phyloP scores from a whole-genome alignment of 768 basidiomycete species.

The Collybia sp. region DNA sequence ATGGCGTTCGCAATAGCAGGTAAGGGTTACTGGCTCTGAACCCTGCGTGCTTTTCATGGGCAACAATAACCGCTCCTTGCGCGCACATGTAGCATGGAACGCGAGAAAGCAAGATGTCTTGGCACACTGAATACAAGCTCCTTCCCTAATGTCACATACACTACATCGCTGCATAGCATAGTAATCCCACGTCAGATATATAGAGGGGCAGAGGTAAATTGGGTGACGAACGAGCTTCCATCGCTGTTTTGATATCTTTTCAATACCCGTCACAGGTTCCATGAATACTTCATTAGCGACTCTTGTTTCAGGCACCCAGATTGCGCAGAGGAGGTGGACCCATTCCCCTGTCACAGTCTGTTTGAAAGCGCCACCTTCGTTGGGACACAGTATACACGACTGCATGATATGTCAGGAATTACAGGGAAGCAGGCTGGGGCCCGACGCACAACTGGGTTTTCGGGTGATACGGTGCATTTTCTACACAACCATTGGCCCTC shows the following conservation, averaged over 20 bases:
- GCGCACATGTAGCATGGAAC: constrained; percentile 92
- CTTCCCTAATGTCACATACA: constrained; percentile 44
- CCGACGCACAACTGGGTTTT: constrained; percentile 82
- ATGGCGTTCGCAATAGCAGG: constrained; percentile 87
- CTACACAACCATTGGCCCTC: constrained; percentile 99
- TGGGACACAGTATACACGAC: constrained; percentile 95
- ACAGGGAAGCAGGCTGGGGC: background rate
- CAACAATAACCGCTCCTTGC: constrained; percentile 78
- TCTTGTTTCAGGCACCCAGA: constrained; percentile 94
- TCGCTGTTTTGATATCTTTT: constrained; percentile 81
- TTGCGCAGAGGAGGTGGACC: constrained; percentile 95
- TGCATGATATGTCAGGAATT: constrained; percentile 20
- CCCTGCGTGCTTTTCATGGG: constrained; percentile 85
- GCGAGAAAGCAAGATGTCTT: constrained; percentile 88
- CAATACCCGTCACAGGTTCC: constrained; percentile 93
- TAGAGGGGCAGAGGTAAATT: background rate
- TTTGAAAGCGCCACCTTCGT: constrained; percentile 97
- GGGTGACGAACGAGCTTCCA: constrained; percentile 81
- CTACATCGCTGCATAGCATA: constrained; percentile 36
- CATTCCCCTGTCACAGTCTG: constrained; percentile 90
- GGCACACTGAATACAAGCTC: constrained; percentile 95
- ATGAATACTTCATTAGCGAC: constrained; percentile 95
- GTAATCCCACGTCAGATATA: background rate
- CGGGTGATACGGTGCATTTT: constrained; percentile 97
- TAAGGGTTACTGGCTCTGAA: constrained; percentile 65